phyloP scores from a whole-genome alignment of 768 basidiomycete species.

The Xerocomellus intermedius region DNA sequence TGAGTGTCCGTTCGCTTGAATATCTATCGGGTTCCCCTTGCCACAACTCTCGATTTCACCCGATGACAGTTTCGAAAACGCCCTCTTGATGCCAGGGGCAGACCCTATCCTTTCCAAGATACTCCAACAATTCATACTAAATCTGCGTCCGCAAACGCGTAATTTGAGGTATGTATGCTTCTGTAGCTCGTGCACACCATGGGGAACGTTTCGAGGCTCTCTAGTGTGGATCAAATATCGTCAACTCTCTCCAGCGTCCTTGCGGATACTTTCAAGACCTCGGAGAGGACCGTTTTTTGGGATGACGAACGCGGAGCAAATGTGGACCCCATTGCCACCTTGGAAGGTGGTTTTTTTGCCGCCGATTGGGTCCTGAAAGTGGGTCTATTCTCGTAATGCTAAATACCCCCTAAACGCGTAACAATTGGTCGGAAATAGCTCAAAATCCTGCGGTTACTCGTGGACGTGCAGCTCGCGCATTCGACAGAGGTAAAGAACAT shows the following conservation, averaged over 20 bases:
- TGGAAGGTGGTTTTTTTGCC: slow-evolving; percentile 74
- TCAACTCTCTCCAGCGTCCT: slow-evolving; percentile 68
- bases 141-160: slow-evolving; percentile 85
- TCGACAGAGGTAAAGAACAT: slow-evolving; percentile 62
- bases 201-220: slow-evolving; percentile 31
- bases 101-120: slow-evolving; percentile 72
- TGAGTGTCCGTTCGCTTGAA: slow-evolving; percentile 43
- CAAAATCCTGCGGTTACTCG: slow-evolving; percentile 77
- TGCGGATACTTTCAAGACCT: slow-evolving; percentile 67
- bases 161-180: slow-evolving; percentile 70
- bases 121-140: slow-evolving; percentile 74
- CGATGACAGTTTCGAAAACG: slow-evolving; percentile 68
- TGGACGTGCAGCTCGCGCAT: slow-evolving; percentile 79
- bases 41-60: slow-evolving; percentile 32
- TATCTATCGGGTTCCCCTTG: slow-evolving; percentile 20
- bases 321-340: slow-evolving; percentile 66
- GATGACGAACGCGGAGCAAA: slow-evolving; percentile 64
- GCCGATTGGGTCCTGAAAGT: slow-evolving; percentile 85
- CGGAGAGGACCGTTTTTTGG: slow-evolving; percentile 81
- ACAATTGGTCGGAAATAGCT: slow-evolving; percentile 48
- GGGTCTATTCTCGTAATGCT: slow-evolving; percentile 33
- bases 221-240: slow-evolving; percentile 79
- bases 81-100: slow-evolving; percentile 68
- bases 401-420: slow-evolving; percentile 32
- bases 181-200: slow-evolving; percentile 23